These are phyloP conservation scores for Fusarium dimerum DNA, from an alignment of 2,329 filamentous ascomycete species.

Conservation along the genomic window DNA sequence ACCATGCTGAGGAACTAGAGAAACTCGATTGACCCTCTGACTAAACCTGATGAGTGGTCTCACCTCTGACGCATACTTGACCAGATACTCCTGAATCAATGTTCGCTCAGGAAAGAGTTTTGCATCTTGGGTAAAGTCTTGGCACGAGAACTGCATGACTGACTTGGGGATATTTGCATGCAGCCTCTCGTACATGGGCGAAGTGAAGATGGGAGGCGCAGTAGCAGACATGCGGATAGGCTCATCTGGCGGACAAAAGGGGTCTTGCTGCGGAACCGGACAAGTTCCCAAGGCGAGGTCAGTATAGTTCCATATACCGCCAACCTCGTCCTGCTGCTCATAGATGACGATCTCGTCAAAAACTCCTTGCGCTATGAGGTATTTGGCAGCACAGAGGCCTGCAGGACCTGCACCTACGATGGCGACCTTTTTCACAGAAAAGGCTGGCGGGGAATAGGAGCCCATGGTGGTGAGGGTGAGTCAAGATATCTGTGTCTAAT, in stretches of 20 bases:
- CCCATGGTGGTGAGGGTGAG: constrained; percentile 26
- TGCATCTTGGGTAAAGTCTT: constrained; percentile 61
- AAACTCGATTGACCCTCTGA: constrained; percentile 66
- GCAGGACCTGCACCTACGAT: constrained; percentile 82
- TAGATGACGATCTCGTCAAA: constrained; percentile 75
- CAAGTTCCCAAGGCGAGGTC: constrained; percentile 47
- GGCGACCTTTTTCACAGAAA: constrained; percentile 64
- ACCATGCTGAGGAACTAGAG: constrained; percentile 28
- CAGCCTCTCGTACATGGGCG: constrained; percentile 78
- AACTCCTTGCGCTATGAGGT: constrained; percentile 66
- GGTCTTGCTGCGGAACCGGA: constrained; percentile 69
- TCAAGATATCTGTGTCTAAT: not conserved
- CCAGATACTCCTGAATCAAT: constrained; percentile 72
- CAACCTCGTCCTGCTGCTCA: constrained; percentile 76
- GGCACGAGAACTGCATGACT: constrained; percentile 79
- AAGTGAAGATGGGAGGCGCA: constrained; percentile 65
- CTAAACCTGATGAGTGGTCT: constrained; percentile 68
- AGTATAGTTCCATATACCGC: constrained; percentile 86
- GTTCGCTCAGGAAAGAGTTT: constrained; percentile 75
- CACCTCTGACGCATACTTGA: constrained; percentile 69
- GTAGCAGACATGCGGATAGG: constrained; percentile 52
- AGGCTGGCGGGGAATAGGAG: constrained; percentile 34
- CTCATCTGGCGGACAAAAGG: constrained; percentile 61
- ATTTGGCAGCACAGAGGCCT: constrained; percentile 79
- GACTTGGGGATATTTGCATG: constrained; percentile 85